A percentile compares a stretch with the other conserved stretches of the same genome.
These are phyloP conservation scores for Nidularia sp. DNA, from an alignment of 768 basidiomycete species.

Conservation along the genomic window DNA sequence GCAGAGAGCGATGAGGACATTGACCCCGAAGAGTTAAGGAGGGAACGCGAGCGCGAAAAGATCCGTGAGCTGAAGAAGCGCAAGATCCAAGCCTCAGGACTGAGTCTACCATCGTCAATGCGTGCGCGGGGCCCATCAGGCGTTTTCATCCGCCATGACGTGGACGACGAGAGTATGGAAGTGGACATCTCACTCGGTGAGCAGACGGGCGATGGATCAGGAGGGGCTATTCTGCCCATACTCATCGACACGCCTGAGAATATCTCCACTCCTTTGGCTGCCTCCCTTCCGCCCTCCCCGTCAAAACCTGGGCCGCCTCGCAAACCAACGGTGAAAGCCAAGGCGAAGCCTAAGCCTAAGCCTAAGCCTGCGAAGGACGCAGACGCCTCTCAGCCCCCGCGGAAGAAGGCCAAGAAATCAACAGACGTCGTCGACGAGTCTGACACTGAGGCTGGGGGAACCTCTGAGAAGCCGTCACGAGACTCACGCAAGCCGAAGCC, in stretches of 20 bases:
- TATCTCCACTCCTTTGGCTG: not conserved
- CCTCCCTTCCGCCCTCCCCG: not conserved
- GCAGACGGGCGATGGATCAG: conserved; percentile 4
- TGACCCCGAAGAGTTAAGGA: conserved; percentile 36
- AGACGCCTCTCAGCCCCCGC: not conserved
- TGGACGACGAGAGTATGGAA: conserved; percentile 57
- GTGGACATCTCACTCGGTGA: conserved; percentile 49
- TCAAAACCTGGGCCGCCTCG: not conserved
- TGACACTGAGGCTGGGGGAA: not conserved
- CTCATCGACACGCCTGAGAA: not conserved
- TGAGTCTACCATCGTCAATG: conserved; percentile 22
- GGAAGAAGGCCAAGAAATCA: not conserved
- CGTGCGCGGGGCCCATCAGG: conserved; percentile 20
- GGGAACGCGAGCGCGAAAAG: conserved; percentile 45
- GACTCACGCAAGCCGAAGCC: conserved; percentile 36
- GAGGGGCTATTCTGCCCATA: not conserved
- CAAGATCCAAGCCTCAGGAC: conserved; percentile 28
- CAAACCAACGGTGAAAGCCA: not conserved
- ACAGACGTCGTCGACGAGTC: not conserved
- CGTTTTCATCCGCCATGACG: conserved; percentile 52
- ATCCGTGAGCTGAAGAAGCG: conserved; percentile 55
- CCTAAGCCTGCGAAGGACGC: not conserved
- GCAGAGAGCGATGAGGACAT: conserved; percentile 28
- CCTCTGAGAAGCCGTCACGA: not conserved
- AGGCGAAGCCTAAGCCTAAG: not conserved